Conservation (phyloP, 2,329 filamentous ascomycete species). For the Emmonsiellopsis sp. region DNA sequence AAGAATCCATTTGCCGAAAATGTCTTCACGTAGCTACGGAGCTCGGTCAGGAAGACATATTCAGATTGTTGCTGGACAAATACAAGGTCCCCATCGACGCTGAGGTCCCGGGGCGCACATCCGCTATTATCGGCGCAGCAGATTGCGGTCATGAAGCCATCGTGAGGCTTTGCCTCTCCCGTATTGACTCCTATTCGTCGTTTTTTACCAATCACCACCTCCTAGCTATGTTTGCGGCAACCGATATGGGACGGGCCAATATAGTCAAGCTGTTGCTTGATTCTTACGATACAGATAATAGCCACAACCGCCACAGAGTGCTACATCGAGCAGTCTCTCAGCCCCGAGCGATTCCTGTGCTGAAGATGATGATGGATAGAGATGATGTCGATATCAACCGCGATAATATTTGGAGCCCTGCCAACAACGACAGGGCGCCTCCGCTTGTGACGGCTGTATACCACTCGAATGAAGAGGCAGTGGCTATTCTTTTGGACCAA, state of each 20-base stretch:
- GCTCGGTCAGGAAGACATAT: background rate
- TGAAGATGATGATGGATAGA: background rate
- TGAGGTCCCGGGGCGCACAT: background rate
- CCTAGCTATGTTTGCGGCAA: background rate
- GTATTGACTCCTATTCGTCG: background rate
- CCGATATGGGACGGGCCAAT: background rate
- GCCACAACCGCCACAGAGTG: background rate
- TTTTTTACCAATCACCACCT: no score
- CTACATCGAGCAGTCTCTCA: background rate
- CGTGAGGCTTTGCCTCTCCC: background rate
- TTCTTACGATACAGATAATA: no score
- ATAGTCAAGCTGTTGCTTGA: background rate
- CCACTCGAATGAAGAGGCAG: background rate
- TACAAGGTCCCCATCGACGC: background rate
- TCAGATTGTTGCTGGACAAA: background rate
- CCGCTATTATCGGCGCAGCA: background rate
- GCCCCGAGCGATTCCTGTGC: background rate
- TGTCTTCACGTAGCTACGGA: no score
- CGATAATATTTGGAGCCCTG: background rate
- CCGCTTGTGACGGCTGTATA: background rate
- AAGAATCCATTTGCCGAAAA: no score
- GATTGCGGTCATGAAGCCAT: background rate
- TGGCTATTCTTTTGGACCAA: background rate
- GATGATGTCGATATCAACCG: background rate
- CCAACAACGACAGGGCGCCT: background rate